Evolutionary conservation across 2,329 filamentous ascomycete genomes (phyloP).

Genomic region (Paecilomyces dactylethromorphus): DNA sequence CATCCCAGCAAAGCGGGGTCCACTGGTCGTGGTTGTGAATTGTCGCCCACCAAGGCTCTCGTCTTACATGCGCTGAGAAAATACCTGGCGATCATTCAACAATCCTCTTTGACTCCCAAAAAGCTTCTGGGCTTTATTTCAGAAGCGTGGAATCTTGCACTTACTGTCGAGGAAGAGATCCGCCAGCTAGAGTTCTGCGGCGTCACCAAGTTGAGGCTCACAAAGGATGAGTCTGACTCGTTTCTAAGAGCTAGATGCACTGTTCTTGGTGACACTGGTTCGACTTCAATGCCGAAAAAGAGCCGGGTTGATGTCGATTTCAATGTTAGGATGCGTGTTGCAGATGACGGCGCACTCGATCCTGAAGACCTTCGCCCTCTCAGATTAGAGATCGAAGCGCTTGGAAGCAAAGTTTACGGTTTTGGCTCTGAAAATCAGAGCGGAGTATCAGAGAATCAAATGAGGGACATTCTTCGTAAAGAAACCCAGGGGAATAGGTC

Average conservation of each 20-base stretch:
- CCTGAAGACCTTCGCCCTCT: constrained; percentile 13
- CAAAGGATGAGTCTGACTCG: constrained; percentile 15
- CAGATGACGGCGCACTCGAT: constrained; percentile 2
- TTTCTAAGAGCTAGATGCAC: constrained; percentile 33
- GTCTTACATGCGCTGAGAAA: constrained; percentile 36
- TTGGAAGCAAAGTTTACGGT: constrained; percentile 35
- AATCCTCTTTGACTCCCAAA: constrained; percentile 27
- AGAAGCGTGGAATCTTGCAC: constrained; percentile 35
- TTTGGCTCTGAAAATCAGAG: constrained; percentile 20
- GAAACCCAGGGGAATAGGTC: constrained; percentile 9
- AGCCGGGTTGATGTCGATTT: constrained; percentile 33
- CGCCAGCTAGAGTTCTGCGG: constrained; percentile 39
- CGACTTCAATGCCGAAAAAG: constrained; percentile 5
- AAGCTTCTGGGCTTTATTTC: constrained; percentile 36
- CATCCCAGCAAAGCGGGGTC: constrained; percentile 8
- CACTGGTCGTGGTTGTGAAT: constrained; percentile 14
- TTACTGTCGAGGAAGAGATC: constrained; percentile 36
- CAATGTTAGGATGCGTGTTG: constrained; percentile 24
- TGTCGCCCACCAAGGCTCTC: constrained; percentile 33
- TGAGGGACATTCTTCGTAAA: constrained; percentile 28
- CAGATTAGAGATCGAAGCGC: constrained; percentile 31
- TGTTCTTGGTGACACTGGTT: constrained; percentile 20
- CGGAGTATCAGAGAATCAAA: constrained; percentile 26
- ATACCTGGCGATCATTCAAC: constrained; percentile 29
- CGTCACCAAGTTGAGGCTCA: constrained; percentile 32